phyloP scores from a whole-genome alignment of 2,329 filamentous ascomycete genomes.

The Pyricularia grisea region DNA sequence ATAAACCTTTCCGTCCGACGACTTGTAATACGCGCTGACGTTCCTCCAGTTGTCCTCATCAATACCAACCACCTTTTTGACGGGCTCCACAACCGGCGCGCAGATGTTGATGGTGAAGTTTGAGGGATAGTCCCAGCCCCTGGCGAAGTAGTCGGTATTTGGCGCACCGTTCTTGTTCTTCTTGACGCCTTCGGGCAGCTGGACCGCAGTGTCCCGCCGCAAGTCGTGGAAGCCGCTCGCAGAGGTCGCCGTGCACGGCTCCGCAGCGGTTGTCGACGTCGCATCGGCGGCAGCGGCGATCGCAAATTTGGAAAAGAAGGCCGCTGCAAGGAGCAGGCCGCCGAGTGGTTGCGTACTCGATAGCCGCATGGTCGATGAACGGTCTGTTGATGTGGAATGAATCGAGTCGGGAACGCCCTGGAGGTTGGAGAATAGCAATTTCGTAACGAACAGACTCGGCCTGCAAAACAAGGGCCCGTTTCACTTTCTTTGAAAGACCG shows the following conservation, averaged over 20 bases:
- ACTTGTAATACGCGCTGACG: conserved; percentile 69
- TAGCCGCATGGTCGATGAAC: neutral
- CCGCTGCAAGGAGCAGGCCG: neutral
- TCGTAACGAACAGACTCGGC: neutral
- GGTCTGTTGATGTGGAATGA: neutral
- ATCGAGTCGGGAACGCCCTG: neutral
- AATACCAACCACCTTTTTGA: conserved; percentile 55
- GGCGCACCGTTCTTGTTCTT: conserved; percentile 32
- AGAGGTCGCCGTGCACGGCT: conserved; percentile 46
- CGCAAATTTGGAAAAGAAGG: neutral
- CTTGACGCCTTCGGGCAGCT: conserved; percentile 31
- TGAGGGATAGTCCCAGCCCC: conserved; percentile 66
- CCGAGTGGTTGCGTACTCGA: neutral
- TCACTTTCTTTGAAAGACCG: neutral
- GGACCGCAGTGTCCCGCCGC: conserved; percentile 41
- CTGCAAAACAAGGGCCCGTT: neutral
- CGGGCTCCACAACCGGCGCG: conserved; percentile 59
- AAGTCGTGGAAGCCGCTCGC: conserved; percentile 51
- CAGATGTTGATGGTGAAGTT: conserved; percentile 85
- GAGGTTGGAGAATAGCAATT: neutral
- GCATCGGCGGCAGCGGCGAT: conserved; percentile 8
- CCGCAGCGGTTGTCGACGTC: conserved; percentile 31
- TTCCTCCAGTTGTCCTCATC: conserved; percentile 56
- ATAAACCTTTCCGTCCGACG: conserved; percentile 53
- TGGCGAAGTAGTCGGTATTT: conserved; percentile 49